A percentile compares a stretch with the other conserved stretches of the same genome.
These are phyloP conservation scores for Calonectria fujianensis DNA, from an alignment of 2,329 filamentous ascomycete species.

Conservation along the genomic window DNA sequence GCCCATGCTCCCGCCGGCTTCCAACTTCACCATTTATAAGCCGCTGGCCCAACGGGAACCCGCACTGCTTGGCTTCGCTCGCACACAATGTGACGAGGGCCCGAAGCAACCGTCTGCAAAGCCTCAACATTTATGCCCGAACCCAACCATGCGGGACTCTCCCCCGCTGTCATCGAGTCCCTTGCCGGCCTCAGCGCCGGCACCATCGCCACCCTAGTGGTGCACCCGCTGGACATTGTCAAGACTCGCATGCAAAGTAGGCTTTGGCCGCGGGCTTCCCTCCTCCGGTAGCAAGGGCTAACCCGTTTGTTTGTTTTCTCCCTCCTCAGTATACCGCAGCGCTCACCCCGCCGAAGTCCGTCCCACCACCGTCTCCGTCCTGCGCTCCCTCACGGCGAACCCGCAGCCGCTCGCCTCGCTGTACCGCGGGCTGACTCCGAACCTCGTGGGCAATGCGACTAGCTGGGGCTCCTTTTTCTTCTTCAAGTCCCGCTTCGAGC, in stretches of 20 bases:
- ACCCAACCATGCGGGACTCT: slow-evolving; percentile 75
- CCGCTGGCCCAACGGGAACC: too few species aligned
- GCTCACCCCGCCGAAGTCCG: slow-evolving; percentile 61
- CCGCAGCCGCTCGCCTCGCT: slow-evolving; percentile 80
- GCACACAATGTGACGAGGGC: slow-evolving; percentile 53
- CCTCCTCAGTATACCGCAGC: slow-evolving; percentile 69
- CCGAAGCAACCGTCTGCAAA: slow-evolving; percentile 24
- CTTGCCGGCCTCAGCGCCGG: slow-evolving; percentile 94
- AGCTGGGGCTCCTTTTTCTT: slow-evolving; percentile 97
- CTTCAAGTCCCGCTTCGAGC: slow-evolving; percentile 76
- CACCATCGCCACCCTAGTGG: slow-evolving; percentile 87
- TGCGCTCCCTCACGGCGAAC: slow-evolving; percentile 68
- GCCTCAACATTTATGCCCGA: slow-evolving; percentile 66
- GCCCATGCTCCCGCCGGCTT: not conserved
- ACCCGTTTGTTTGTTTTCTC: not conserved
- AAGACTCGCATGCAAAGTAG: slow-evolving; percentile 96
- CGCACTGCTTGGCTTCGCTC: not conserved
- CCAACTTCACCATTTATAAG: slow-evolving; percentile 4
- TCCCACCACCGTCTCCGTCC: slow-evolving; percentile 71
- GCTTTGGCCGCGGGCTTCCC: slow-evolving; percentile 43
- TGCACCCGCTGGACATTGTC: slow-evolving; percentile 95
- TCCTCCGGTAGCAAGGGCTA: slow-evolving; percentile 12
- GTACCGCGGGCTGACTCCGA: slow-evolving; percentile 93
- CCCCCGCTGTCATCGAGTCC: slow-evolving; percentile 88
- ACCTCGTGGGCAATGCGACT: slow-evolving; percentile 91